Evolutionary conservation across 2,329 filamentous ascomycete species (phyloP).

Genomic region (Fusarium subtropicale): DNA sequence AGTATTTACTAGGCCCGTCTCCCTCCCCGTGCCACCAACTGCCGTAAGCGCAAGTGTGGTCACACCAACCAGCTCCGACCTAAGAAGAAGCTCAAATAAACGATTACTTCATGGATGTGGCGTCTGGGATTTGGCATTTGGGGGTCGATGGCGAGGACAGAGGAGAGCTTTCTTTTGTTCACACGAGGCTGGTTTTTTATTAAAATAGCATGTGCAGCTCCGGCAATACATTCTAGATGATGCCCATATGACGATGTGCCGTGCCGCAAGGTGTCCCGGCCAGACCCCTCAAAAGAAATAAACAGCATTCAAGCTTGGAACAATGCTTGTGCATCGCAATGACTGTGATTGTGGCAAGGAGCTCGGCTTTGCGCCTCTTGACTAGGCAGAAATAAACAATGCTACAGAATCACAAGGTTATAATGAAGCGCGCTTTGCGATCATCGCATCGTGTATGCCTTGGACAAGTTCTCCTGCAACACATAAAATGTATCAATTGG

Average conservation of each 20-base stretch:
- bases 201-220: slow-evolving; percentile 56
- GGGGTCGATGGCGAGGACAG: slow-evolving; percentile 52
- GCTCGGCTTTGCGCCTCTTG: neutral
- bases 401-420: neutral
- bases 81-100: slow-evolving; percentile 99
- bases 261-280: slow-evolving; percentile 39
- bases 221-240: slow-evolving; percentile 55
- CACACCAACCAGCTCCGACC: slow-evolving; percentile 99
- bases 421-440: neutral
- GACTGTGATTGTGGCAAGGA: neutral
- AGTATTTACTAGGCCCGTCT: slow-evolving; percentile 74
- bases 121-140: slow-evolving; percentile 60
- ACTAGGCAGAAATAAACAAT: neutral
- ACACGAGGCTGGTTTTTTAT: slow-evolving; percentile 54
- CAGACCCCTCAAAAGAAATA: slow-evolving; percentile 39
- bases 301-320: slow-evolving; percentile 42
- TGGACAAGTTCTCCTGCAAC: neutral
- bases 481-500: neutral
- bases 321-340: neutral
- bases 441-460: neutral
- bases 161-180: slow-evolving; percentile 52
- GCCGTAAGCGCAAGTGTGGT: slow-evolving; percentile 99
- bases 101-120: slow-evolving; percentile 57
- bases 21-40: slow-evolving; percentile 99
- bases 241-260: slow-evolving; percentile 48